Evolutionary conservation across 2,329 filamentous ascomycete species (phyloP).

Genomic region (Lachnellula hyalina): DNA sequence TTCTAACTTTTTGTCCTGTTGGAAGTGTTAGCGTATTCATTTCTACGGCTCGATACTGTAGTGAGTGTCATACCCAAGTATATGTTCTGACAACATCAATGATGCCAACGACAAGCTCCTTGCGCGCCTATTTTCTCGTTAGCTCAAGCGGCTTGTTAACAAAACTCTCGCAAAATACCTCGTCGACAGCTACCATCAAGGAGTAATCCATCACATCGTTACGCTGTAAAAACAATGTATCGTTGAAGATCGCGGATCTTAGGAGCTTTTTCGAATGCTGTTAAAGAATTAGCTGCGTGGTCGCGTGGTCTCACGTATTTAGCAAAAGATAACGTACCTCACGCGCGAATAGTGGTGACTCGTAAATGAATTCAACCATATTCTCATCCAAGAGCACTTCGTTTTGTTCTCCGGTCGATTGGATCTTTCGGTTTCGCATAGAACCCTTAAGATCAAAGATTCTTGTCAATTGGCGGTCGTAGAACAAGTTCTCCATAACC

Average conservation of each 20-base stretch:
- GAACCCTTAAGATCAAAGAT: slow-evolving; percentile 96
- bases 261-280: slow-evolving; percentile 87
- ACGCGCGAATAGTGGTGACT: slow-evolving; percentile 88
- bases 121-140: slow-evolving; percentile 43
- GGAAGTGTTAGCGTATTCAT: slow-evolving; percentile 3
- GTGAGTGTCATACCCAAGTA: slow-evolving; percentile 57
- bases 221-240: slow-evolving; percentile 87
- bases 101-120: slow-evolving; percentile 93
- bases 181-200: slow-evolving; percentile 96
- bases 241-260: slow-evolving; percentile 90
- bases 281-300: not conserved
- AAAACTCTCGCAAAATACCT: slow-evolving; percentile 34
- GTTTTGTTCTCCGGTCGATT: slow-evolving; percentile 91
- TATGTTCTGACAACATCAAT: slow-evolving; percentile 98
- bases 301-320: not conserved
- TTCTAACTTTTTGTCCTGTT: slow-evolving; percentile 88
- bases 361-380: slow-evolving; percentile 98
- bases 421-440: slow-evolving; percentile 97
- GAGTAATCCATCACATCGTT: slow-evolving; percentile 99
- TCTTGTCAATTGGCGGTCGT: slow-evolving; percentile 82
- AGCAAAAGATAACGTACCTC: slow-evolving; percentile 41
- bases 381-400: slow-evolving; percentile 97
- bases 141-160: not conserved
- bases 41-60: not conserved
- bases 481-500: slow-evolving; percentile 97